Percentiles rank a stretch among this genome's conserved stretches.
phyloP scores from a whole-genome alignment of 805 yeast species.

The Suhomyces faveliae region DNA sequence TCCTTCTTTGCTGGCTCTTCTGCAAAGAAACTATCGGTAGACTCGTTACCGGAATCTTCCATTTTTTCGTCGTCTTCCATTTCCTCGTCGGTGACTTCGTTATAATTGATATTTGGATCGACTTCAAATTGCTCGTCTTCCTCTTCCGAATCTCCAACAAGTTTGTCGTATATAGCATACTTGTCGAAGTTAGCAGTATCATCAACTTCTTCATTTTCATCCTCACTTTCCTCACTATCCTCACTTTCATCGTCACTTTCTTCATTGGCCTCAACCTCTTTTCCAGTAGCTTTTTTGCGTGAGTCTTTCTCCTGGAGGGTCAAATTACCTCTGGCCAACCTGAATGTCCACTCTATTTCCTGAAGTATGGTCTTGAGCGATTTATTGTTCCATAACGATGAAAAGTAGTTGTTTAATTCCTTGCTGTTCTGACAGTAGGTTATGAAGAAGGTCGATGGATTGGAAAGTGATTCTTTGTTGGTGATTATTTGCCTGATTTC shows the following conservation, averaged over 20 bases:
- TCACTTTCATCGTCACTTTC: slow-evolving; percentile 13
- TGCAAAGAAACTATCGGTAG: slow-evolving; percentile 38
- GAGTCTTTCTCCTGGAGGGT: slow-evolving; percentile 34
- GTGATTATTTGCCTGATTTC: slow-evolving; percentile 24
- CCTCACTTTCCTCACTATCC: slow-evolving; percentile 16
- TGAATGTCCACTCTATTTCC: slow-evolving; percentile 46
- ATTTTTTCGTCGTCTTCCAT: slow-evolving; percentile 22
- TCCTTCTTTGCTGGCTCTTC: slow-evolving; percentile 17
- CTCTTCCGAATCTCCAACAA: slow-evolving; percentile 45
- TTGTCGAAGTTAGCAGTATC: slow-evolving; percentile 24
- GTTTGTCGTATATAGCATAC: slow-evolving; percentile 35
- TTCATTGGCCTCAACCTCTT: slow-evolving; percentile 16
- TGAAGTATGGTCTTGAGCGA: slow-evolving; percentile 31
- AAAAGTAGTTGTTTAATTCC: slow-evolving; percentile 45
- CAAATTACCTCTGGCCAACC: slow-evolving; percentile 47
- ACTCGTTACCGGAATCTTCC: neutral
- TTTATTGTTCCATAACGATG: slow-evolving; percentile 47
- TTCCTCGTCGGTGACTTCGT: slow-evolving; percentile 67
- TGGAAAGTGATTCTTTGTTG: slow-evolving; percentile 29
- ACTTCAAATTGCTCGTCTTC: slow-evolving; percentile 30
- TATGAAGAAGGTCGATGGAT: slow-evolving; percentile 50
- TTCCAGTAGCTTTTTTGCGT: slow-evolving; percentile 25
- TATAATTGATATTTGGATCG: slow-evolving; percentile 46
- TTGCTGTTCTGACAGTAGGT: slow-evolving; percentile 39
- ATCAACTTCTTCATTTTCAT: slow-evolving; percentile 18